Percentiles rank a stretch among this genome's conserved stretches.
These are phyloP conservation scores for Tylopilus vinaceipallidus DNA, from an alignment of 768 basidiomycete genomes.

Conservation along the genomic window DNA sequence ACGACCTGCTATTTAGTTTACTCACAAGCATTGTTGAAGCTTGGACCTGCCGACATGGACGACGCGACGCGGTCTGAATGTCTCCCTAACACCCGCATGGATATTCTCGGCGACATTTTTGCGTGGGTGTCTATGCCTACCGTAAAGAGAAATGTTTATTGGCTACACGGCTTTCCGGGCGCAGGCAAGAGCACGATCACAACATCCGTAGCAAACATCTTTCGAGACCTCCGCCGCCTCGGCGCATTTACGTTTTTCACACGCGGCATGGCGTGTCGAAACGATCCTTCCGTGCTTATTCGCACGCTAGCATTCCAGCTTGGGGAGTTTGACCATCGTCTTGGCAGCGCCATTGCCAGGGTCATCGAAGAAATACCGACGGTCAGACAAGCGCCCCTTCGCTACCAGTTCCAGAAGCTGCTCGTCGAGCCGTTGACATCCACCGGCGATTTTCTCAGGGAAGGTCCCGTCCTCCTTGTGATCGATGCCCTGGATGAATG, in stretches of 20 bases:
- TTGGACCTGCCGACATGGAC: slow-evolving; percentile 31
- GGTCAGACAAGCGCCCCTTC: slow-evolving; percentile 29
- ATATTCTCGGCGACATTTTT: slow-evolving; percentile 26
- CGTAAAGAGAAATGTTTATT: slow-evolving; percentile 24
- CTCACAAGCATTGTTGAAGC: slow-evolving; percentile 22
- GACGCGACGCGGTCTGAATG: slow-evolving; percentile 24
- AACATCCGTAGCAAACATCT: slow-evolving; percentile 35
- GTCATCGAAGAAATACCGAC: slow-evolving; percentile 28
- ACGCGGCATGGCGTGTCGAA: slow-evolving; percentile 29
- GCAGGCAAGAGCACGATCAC: slow-evolving; percentile 37
- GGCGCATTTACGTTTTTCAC: slow-evolving; percentile 38
- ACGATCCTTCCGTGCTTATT: slow-evolving; percentile 30
- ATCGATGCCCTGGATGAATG: slow-evolving; percentile 39
- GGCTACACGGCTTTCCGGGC: slow-evolving; percentile 37
- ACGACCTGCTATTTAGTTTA: slow-evolving; percentile 10
- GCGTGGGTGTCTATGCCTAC: slow-evolving; percentile 26
- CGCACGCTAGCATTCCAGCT: slow-evolving; percentile 37
- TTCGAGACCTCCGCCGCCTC: slow-evolving; percentile 32
- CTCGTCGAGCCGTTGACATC: slow-evolving; percentile 31
- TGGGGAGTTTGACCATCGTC: slow-evolving; percentile 31
- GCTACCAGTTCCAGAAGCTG: slow-evolving; percentile 34
- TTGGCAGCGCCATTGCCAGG: slow-evolving; percentile 24
- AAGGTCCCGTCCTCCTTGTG: slow-evolving; percentile 31
- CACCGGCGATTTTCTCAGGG: slow-evolving; percentile 14
- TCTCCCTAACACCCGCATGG: slow-evolving; percentile 33